phyloP scores from a whole-genome alignment of 768 basidiomycete species.

The Albatrellus ellisii region DNA sequence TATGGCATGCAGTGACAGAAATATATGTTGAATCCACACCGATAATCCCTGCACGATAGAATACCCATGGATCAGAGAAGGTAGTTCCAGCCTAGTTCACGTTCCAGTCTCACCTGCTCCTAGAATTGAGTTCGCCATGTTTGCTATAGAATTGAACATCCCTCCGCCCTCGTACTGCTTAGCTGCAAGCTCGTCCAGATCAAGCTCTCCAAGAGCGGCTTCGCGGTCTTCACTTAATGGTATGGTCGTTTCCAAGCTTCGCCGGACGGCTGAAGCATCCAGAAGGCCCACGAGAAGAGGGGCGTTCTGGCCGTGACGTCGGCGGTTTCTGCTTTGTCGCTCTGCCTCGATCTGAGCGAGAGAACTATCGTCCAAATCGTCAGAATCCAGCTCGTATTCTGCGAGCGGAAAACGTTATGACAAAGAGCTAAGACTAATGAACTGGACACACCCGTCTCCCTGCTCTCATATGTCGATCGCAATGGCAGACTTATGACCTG shows the following conservation, averaged over 20 bases:
- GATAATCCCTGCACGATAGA: conserved; percentile 43
- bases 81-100: conserved; percentile 8
- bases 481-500: conserved; percentile 57
- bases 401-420: conserved; percentile 8
- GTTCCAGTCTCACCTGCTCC: conserved; percentile 59
- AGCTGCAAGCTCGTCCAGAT: conserved; percentile 62
- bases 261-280: conserved; percentile 43
- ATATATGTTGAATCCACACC: conserved; percentile 27
- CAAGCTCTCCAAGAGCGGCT: conserved; percentile 28
- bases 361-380: conserved; percentile 54
- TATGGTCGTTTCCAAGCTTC: conserved; percentile 42
- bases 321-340: conserved; percentile 18
- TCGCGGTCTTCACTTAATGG: conserved; percentile 19
- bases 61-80: background rate
- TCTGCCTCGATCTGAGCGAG: conserved; percentile 21
- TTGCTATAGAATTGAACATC: conserved; percentile 68
- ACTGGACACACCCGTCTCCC: conserved; percentile 62
- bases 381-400: conserved; percentile 81
- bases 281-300: conserved; percentile 74
- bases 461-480: conserved; percentile 60
- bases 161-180: conserved; percentile 60
- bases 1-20: background rate
- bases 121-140: conserved; percentile 94
- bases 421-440: background rate
- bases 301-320: conserved; percentile 40